Conservation (phyloP, 768 basidiomycete species). For the Tulasnella calospora region DNA sequence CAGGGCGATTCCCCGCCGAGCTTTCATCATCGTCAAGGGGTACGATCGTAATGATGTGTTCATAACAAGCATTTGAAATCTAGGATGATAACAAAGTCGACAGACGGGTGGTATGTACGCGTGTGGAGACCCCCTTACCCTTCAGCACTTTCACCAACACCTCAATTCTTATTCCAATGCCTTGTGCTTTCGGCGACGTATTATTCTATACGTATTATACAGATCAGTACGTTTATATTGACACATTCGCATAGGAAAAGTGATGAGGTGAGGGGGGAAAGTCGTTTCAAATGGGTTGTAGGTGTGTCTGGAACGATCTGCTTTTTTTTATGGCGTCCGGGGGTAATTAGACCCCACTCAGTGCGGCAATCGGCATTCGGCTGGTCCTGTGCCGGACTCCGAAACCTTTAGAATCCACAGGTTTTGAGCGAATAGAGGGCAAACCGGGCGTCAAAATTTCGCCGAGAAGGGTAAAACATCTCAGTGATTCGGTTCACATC, state of each 20-base stretch:
- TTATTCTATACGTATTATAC: too few relatives aligned
- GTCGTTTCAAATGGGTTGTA: background rate
- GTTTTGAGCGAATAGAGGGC: background rate
- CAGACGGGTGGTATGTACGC: too few relatives aligned
- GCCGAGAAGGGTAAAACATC: background rate
- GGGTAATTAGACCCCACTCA: background rate
- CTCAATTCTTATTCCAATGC: too few relatives aligned
- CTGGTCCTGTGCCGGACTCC: background rate
- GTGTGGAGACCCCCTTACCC: too few relatives aligned
- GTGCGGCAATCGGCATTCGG: background rate
- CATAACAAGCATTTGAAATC: background rate
- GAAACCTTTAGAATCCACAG: background rate
- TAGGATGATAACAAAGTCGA: background rate
- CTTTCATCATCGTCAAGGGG: background rate
- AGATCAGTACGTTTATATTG: too few relatives aligned
- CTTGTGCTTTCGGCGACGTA: too few relatives aligned
- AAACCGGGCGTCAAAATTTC: background rate
- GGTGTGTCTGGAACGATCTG: background rate
- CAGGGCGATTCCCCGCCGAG: background rate
- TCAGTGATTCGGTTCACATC: background rate
- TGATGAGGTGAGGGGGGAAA: too few relatives aligned
- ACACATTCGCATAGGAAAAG: too few relatives aligned
- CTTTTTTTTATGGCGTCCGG: background rate
- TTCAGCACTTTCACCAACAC: too few relatives aligned
- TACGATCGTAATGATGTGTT: background rate